Evolutionary conservation across 345 rosid species (phyloP), one percentile per base, ranked within the genome.

Genomic region (Carallia pectinifolia): DNA sequence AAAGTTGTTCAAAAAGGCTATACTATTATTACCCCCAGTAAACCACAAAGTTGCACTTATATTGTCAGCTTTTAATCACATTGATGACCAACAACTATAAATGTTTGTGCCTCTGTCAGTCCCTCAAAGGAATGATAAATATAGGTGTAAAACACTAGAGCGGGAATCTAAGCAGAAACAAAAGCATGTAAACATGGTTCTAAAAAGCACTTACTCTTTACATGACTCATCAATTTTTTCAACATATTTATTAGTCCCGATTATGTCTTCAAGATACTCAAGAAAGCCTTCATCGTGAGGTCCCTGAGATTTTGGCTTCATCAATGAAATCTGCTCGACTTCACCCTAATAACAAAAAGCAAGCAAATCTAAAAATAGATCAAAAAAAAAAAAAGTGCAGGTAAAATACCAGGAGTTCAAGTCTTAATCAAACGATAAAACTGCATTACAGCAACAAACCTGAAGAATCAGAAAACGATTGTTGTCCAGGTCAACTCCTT

Each of bases 271-370:
- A 2, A 95, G 84, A 69, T 92, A 95, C 78, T 95, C 99, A 30
- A 95, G 94, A 81, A 92, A 95, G 72, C 99, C 99, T 83, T 95
- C 99, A 79, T 95, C 99, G 79, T 92, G 97, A 16, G 90, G 97
- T 70, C 97, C 96, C 81, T 95, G 98, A 73, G 96, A 88, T 77
- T 95, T 95, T 6, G 98, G 98, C 78, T 90, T 95, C 99, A 95
- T 95, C 73, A 95, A 83, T 37, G 99, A 95, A 82, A 95, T 95
- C 83, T 95, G 99, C 83, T 95, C 99, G 15, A 95, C 99, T 82
- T 95, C 99, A 70, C 99, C 99, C 99, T 95, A 82, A 71, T 53
- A 72, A 72, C 71, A 74, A 62, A 58, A 61, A 76, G 61, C 60
- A 72, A 39, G 61, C 60, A 71, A 54, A 17, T 34, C 36, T 54